Conservation (phyloP, 2,329 filamentous ascomycete species). For the Arthrobotrys musiformis region DNA sequence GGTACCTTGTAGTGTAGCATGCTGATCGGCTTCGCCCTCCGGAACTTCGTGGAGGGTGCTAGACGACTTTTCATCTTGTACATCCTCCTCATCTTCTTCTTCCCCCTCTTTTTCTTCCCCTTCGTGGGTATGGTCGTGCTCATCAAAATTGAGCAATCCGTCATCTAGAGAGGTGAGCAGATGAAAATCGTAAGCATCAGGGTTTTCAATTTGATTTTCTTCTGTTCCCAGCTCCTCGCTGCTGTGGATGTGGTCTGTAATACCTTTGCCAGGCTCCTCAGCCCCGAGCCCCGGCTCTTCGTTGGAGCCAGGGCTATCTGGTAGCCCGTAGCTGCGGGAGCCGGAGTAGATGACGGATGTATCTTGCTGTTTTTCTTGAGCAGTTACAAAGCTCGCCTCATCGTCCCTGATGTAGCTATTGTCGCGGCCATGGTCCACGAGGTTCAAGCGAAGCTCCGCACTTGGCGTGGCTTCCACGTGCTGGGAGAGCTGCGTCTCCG, state of each 20-base stretch:
- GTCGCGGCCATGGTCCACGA: not conserved
- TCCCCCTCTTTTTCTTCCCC: not conserved
- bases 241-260: constrained; percentile 10
- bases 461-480: not conserved
- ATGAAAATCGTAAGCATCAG: constrained; percentile 39
- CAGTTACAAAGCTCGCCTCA: constrained; percentile 50
- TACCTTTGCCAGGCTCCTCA: constrained; percentile 29
- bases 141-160: constrained; percentile 39
- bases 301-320: constrained; percentile 24
- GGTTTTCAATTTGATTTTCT: constrained; percentile 14
- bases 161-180: constrained; percentile 42
- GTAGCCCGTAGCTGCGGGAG: constrained; percentile 39
- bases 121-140: constrained; percentile 6
- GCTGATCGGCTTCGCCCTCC: not conserved
- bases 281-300: constrained; percentile 28
- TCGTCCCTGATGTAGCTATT: constrained; percentile 27
- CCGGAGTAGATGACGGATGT: constrained; percentile 14
- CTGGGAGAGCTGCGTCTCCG: constrained; percentile 45
- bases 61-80: constrained; percentile 38
- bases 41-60: constrained; percentile 41
- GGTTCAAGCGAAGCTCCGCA: not conserved
- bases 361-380: constrained; percentile 40
- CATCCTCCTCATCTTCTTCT: constrained; percentile 7
- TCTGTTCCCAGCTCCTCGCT: not conserved
- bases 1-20: not conserved